Evolutionary conservation across 2,329 filamentous ascomycete genomes (phyloP), one percentile per base, ranked within the genome.

Genomic region (Fusarium sp.): DNA sequence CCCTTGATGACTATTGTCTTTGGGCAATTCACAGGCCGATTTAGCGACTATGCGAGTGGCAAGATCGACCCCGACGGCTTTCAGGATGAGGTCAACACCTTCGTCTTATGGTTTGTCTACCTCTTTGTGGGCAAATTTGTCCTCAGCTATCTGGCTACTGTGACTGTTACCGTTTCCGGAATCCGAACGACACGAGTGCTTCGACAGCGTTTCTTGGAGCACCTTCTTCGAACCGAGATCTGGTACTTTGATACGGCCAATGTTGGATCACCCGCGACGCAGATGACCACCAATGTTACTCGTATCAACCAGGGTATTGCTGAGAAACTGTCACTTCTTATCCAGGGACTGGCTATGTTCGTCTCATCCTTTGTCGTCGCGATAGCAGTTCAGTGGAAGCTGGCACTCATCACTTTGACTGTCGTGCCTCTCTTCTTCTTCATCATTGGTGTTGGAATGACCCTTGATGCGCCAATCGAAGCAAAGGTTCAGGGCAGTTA

Each of bases 301-400:
- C 78, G 82, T 8, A 81, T 85, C 48, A 82, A 83, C 51, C 75
- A 78, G 26, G 84, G 83, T 28, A 84, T 84, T 41, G 70, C 82
- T 0, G 82, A 84, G 59, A 84, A 84, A 59, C 70, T 85, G 4
- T 80, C 79, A 13, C 69, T 84, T 6, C 78, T 81, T 2, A 75
- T 84, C 17, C 83, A 85, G 45, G 81, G 77, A 8, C 58, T 82
- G 1, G 75, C 83, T 4, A 80, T 83, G 47, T 81, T 85, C 74
- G 58, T 82, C 15, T 72, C 83, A 28, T 78, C 82, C 5, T 82
- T 83, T 65, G 73, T 82, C 66, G 80, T 83, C 39, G 82, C 83
- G 15, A 81, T 85, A 63, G 57, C 79, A 11, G 81, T 79, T 3
- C 81, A 84, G 22, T 85, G 83, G 82, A 83, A 85, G 74, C 76